Base-by-base conservation (phyloP, 306 rosid genomes). In the Inga oerstediana region DNA sequence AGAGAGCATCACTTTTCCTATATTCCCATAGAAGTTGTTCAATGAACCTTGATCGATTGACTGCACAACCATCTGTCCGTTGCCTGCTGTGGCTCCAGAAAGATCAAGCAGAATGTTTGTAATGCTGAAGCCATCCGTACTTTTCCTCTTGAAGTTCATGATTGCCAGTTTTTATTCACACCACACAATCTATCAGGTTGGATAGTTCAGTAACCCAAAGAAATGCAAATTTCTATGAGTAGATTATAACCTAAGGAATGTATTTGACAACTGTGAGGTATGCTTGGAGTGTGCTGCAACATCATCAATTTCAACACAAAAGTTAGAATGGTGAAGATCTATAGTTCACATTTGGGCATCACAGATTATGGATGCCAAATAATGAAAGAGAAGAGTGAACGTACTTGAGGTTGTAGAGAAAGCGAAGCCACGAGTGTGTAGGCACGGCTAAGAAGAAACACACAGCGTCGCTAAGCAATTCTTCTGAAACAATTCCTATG, bases 31-130 rank as follows among this genome's bases (percentile, higher is more conserved):
- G 49, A 95, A 95, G 92, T 93, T 92, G 79, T 92, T 91, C 98
- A 94, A 93, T 45, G 99, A 95, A 91, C 75, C 90, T 92, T 96
- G 99, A 84, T 96, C 99, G 59, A 91, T 66, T 19, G 99, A 96
- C 81, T 96, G 99, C 82, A 96, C 88, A 80, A 81, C 88, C 99
- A 96, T 93, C 88, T 84, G 88, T 64, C 52, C 74, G 24, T 84
- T 84, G 72, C 90, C 93, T 78, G 94, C 86, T 59, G 91, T 64
- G 20, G 97, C 93, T 86, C 98, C 99, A 35, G 86, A 77, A 75
- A 96, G 89, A 85, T 96, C 99, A 34, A 92, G 92, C 74, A 96
- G 82, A 75, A 96, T 88, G 84, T 91, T 92, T 35, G 97, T 97
- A 35, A 96, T 96, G 85, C 98, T 93, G 83, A 88, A 93, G 73